Base-by-base conservation (phyloP, 2,329 filamentous ascomycete genomes). In the Fusarium cicatricum region DNA sequence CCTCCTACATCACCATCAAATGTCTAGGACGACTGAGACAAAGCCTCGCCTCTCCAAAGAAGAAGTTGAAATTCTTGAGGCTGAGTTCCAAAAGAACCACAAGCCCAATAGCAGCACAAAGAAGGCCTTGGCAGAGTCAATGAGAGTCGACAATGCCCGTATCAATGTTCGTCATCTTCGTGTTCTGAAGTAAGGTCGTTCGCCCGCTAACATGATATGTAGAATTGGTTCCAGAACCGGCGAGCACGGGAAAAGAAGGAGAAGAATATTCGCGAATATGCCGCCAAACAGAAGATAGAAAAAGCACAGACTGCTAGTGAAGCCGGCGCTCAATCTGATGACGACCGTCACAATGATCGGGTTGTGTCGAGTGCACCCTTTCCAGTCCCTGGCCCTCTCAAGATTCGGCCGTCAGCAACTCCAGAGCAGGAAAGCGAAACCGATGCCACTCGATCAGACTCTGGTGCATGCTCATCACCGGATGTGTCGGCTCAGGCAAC, bases 221-320 rank as follows among this genome's bases (percentile, higher is more conserved):
- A 88, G 85, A 89, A 89, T 69, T 89, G 86, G 86, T 89, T 89
- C 67, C 86, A 89, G 64, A 89, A 89, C 69, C 78, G 86, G 55
- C 80, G 86, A 45, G 85, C 86, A 47, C 84, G 86, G 72, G 84
- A 84, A 60, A 87, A 87, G 80, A 85, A 87, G 69, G 83, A 87
- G 70, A 82, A 80, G 67, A 86, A 85, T 43, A 77, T 77, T 37
- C 71, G 73, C 29, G 74, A 76, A 55, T 77, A 77, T 48, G 74
- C 76, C 32, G 75, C 74, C 31, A 73, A 68, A 47, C 75, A 77
- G 46, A 69, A 69, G 53, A 52, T 70, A 16, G 74, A 77, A 50
- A 76, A 75, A 58, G 70, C 74, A 15, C 67, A 67, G 28, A 58
- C 57, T 28, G 63, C 60, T 5, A 60, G 60, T n/a, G 69, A 71